Evolutionary conservation across 805 yeast genomes (phyloP).

Genomic region (Metschnikowia shivogae): DNA sequence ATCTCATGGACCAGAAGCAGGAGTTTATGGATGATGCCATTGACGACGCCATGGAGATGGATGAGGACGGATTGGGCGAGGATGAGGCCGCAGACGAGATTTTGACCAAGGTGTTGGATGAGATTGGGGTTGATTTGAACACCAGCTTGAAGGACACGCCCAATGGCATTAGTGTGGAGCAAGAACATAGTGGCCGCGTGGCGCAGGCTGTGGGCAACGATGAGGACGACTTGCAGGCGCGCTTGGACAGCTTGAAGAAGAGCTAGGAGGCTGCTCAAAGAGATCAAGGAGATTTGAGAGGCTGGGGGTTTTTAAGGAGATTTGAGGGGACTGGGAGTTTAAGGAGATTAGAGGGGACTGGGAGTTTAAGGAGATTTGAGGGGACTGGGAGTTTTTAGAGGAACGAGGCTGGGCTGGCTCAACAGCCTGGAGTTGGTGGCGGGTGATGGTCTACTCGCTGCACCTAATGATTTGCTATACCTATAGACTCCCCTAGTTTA

Average conservation of each 20-base stretch:
- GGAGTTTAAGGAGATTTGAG: not conserved
- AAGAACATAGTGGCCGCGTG: slow-evolving; percentile 26
- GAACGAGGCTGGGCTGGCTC: no score
- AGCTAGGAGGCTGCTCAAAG: not conserved
- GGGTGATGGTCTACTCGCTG: no score
- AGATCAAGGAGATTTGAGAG: not conserved
- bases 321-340: not conserved
- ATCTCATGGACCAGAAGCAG: slow-evolving; percentile 96
- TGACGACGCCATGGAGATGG: slow-evolving; percentile 94
- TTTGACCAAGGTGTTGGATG: slow-evolving; percentile 88
- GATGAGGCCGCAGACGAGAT: slow-evolving; percentile 90
- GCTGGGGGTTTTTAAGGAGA: no score
- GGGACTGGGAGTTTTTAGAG: no score
- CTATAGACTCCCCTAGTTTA: no score
- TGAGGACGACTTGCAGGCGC: slow-evolving; percentile 85
- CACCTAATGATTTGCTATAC: no score
- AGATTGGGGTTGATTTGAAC: slow-evolving; percentile 85
- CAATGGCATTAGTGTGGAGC: slow-evolving; percentile 25
- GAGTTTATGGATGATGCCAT: slow-evolving; percentile 98
- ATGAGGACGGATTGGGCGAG: slow-evolving; percentile 63
- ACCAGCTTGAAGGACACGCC: slow-evolving; percentile 47
- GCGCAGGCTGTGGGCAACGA: slow-evolving; percentile 58
- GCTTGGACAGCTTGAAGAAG: slow-evolving; percentile 73
- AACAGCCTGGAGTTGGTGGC: no score
- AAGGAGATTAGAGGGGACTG: no score